phyloP scores from a whole-genome alignment of 2,329 filamentous ascomycete species.

The Venturia carpophila region DNA sequence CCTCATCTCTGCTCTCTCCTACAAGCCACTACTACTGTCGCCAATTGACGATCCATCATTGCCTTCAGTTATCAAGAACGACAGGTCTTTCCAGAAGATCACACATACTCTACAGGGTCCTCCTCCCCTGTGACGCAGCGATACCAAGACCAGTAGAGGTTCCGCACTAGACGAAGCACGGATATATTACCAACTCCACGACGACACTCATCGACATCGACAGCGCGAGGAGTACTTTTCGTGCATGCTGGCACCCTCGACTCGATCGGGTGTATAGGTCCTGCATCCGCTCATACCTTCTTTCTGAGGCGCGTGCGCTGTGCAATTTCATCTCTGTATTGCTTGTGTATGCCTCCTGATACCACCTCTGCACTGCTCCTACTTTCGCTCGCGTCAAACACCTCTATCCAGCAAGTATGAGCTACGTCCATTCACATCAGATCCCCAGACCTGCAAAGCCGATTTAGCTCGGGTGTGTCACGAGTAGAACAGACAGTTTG shows the following conservation, averaged over 20 bases:
- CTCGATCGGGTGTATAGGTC: not conserved
- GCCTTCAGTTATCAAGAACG: too few relatives aligned
- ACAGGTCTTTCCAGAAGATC: too few relatives aligned
- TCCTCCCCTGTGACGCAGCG: not conserved
- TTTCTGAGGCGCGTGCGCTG: not conserved
- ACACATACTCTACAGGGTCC: too few relatives aligned
- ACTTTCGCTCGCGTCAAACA: not conserved
- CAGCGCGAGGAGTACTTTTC: not conserved
- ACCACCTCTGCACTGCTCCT: not conserved
- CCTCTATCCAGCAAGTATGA: not conserved
- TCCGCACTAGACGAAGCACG: not conserved
- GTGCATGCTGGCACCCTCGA: not conserved
- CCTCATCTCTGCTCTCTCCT: not conserved
- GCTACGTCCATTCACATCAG: not conserved
- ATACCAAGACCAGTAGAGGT: not conserved
- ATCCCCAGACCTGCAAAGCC: not conserved
- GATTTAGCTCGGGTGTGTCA: not conserved
- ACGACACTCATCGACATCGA: not conserved
- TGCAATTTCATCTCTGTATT: not conserved
- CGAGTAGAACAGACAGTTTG: constrained; percentile 4
- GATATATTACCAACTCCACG: not conserved
- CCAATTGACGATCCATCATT: not conserved
- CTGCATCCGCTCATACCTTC: not conserved
- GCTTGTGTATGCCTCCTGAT: not conserved
- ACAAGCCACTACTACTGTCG: not conserved